Percentiles rank a stretch among this genome's conserved stretches.
Evolutionary conservation across 192 early-diverging fungal species (phyloP).

Genomic region (Coemansia aciculifera): DNA sequence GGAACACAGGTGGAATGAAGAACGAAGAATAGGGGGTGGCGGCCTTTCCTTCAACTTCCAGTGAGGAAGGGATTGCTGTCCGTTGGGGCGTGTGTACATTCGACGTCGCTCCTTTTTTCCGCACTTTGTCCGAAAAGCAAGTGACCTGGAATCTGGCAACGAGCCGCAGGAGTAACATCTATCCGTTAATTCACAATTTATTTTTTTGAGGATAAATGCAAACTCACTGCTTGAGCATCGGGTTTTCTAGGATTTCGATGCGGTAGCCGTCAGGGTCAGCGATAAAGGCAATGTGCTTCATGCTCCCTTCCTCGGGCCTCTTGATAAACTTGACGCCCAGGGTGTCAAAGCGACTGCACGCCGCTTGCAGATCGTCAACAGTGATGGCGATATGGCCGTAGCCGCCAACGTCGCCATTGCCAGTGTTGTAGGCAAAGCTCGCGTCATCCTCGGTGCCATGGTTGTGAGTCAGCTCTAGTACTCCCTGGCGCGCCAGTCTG

Average conservation of each 20-base stretch:
- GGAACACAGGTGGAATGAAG: slow-evolving; percentile 14
- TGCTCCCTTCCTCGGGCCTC: slow-evolving; percentile 69
- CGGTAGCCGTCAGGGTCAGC: slow-evolving; percentile 85
- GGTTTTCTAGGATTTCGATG: slow-evolving; percentile 62
- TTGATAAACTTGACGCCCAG: slow-evolving; percentile 76
- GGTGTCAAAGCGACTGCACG: slow-evolving; percentile 72
- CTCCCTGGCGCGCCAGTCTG: slow-evolving; percentile 64
- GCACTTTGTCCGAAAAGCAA: slow-evolving; percentile 2
- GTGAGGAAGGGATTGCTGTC: not conserved
- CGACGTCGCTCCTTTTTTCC: not conserved
- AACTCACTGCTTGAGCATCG: slow-evolving; percentile 24
- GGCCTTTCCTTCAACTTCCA: not conserved
- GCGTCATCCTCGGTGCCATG: slow-evolving; percentile 75
- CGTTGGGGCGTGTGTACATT: not conserved
- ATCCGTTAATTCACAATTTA: not conserved
- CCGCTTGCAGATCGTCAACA: slow-evolving; percentile 77
- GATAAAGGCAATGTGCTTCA: slow-evolving; percentile 85
- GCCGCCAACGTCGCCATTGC: slow-evolving; percentile 72
- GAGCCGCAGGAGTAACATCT: too few relatives aligned
- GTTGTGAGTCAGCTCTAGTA: slow-evolving; percentile 87
- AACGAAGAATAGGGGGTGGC: slow-evolving; percentile 7
- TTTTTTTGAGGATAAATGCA: not conserved
- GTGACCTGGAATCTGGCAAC: not conserved
- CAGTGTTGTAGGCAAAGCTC: slow-evolving; percentile 64
- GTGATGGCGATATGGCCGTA: slow-evolving; percentile 82